A percentile compares a stretch with the other conserved stretches of the same genome.
phyloP scores from a whole-genome alignment of 805 yeast genomes.

The Teunomyces cretensis region DNA sequence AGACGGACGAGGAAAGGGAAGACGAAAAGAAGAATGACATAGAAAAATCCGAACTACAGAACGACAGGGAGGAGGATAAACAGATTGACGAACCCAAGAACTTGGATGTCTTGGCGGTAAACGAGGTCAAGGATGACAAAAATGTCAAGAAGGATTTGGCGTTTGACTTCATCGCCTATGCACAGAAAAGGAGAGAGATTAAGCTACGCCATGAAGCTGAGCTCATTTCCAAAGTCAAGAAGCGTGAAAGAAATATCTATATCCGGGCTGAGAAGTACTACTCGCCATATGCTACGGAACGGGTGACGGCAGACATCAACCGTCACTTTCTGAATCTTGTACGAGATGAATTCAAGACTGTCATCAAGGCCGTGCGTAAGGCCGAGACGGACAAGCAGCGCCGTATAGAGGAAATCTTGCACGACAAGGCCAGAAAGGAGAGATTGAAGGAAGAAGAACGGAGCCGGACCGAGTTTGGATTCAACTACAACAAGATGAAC shows the following conservation, averaged over 20 bases:
- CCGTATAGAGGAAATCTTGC: constrained; percentile 14
- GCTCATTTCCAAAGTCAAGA: constrained; percentile 16
- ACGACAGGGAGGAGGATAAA: not conserved
- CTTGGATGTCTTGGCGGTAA: not conserved
- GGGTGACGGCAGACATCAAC: constrained; percentile 21
- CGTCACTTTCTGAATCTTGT: constrained; percentile 21
- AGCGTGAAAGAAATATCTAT: constrained; percentile 29
- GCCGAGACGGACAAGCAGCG: constrained; percentile 19
- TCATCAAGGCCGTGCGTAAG: constrained; percentile 30
- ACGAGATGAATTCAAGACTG: constrained; percentile 29
- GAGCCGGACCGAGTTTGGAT: constrained; percentile 30
- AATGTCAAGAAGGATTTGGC: constrained; percentile 5
- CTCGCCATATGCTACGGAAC: constrained; percentile 35
- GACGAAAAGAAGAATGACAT: not conserved
- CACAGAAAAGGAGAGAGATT: constrained; percentile 39
- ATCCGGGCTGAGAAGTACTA: constrained; percentile 38
- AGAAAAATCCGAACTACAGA: not conserved
- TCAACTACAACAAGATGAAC: constrained; percentile 19
- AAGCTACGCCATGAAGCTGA: constrained; percentile 9
- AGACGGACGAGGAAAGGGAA: constrained; percentile 2
- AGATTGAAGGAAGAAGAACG: constrained; percentile 31
- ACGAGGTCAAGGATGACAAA: not conserved
- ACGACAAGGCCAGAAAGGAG: constrained; percentile 19
- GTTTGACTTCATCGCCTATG: constrained; percentile 60
- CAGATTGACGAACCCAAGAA: not conserved